phyloP scores from a whole-genome alignment of 2,329 filamentous ascomycete genomes.

The Torrubiella hemipterigena region DNA sequence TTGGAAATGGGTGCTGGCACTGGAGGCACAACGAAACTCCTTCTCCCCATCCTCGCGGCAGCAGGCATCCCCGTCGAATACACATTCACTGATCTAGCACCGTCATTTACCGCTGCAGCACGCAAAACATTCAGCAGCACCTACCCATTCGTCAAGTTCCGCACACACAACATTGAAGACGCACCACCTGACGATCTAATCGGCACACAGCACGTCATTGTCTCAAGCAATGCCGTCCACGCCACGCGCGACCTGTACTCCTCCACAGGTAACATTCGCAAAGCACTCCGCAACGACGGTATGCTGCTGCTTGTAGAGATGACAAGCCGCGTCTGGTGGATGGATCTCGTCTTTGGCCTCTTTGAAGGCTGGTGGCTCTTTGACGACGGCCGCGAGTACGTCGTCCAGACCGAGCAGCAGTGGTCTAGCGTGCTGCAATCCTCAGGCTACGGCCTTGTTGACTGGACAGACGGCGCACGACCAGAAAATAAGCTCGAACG shows the following conservation, averaged over 20 bases:
- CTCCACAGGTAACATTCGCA: slow-evolving; percentile 11
- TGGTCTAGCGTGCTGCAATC: too few species aligned
- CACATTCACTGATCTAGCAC: slow-evolving; percentile 30
- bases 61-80: slow-evolving; percentile 19
- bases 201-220: slow-evolving; percentile 16
- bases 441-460: too few species aligned
- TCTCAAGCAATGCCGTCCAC: slow-evolving; percentile 24
- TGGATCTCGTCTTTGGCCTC: slow-evolving; percentile 19
- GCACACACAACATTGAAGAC: slow-evolving; percentile 17
- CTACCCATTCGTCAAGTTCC: slow-evolving; percentile 13
- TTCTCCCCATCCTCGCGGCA: slow-evolving; percentile 15
- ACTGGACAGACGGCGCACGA: too few species aligned
- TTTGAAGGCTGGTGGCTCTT: slow-evolving; percentile 24
- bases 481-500: too few species aligned
- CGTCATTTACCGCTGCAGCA: slow-evolving; percentile 16
- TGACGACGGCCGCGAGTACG: slow-evolving; percentile 9
- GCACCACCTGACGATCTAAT: slow-evolving; percentile 7
- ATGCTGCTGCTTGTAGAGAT: slow-evolving; percentile 9
- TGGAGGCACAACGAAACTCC: slow-evolving; percentile 24
- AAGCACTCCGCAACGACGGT: slow-evolving; percentile 7
- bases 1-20: slow-evolving; percentile 32
- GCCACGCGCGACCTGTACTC: slow-evolving; percentile 15
- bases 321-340: slow-evolving; percentile 10
- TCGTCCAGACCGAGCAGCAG: too few species aligned
- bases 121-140: slow-evolving; percentile 11